These are phyloP conservation scores for Hymenoscyphus occultus DNA, from an alignment of 2,329 filamentous ascomycete genomes.

Conservation along the genomic window DNA sequence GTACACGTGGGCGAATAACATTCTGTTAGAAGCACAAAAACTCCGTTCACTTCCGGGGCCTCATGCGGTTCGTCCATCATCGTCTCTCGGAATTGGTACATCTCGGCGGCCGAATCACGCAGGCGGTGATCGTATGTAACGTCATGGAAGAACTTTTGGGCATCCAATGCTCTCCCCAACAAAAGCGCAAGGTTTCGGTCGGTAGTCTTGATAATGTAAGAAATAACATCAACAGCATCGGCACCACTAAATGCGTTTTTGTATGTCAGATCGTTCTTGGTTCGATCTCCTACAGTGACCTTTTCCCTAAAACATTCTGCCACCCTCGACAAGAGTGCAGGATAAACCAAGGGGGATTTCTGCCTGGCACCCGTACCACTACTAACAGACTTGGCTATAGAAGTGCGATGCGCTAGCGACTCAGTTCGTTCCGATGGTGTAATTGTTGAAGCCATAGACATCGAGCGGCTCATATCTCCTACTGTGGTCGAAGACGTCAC, in stretches of 20 bases:
- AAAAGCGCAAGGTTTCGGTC: conserved; percentile 92
- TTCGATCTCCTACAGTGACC: conserved; percentile 80
- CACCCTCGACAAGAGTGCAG: conserved; percentile 87
- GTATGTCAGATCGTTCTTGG: conserved; percentile 96
- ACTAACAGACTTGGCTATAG: conserved; percentile 45
- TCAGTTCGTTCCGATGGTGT: conserved; percentile 57
- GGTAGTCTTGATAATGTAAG: conserved; percentile 95
- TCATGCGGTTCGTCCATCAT: conserved; percentile 80
- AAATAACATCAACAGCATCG: conserved; percentile 92
- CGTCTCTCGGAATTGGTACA: conserved; percentile 95
- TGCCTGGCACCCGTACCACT: conserved; percentile 31
- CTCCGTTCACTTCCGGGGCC: conserved; percentile 76
- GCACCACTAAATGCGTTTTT: conserved; percentile 95
- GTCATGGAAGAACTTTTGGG: conserved; percentile 99
- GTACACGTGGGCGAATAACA: conserved; percentile 98
- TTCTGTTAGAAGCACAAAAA: conserved; percentile 93
- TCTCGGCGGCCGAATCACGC: conserved; percentile 88
- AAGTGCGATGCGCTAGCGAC: conserved; percentile 51
- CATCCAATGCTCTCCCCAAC: conserved; percentile 86
- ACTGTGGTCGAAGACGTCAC: conserved; percentile 47
- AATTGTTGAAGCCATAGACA: conserved; percentile 90
- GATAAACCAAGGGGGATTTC: conserved; percentile 83
- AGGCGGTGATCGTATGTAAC: conserved; percentile 96
- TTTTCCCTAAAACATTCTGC: conserved; percentile 89
- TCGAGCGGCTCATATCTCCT: conserved; percentile 58